Conservation (phyloP, 179 eudicot genomes). For the Spinacia oleracea region DNA sequence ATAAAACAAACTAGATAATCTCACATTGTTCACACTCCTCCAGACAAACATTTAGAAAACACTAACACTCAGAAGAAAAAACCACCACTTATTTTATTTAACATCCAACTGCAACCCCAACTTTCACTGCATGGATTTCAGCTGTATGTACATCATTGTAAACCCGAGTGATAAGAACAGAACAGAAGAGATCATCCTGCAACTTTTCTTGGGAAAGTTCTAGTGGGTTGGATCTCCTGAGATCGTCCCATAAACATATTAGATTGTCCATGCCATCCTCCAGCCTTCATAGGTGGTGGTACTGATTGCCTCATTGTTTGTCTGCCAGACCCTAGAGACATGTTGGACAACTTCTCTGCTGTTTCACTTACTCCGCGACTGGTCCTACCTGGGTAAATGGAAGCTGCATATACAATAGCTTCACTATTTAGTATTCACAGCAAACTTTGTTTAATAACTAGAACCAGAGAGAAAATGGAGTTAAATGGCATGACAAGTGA, state of each 20-base stretch:
- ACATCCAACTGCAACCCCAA: slow-evolving; percentile 3
- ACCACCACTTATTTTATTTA: neutral
- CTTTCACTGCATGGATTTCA: slow-evolving; percentile 3
- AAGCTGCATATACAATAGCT: slow-evolving; percentile 36
- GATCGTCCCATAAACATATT: slow-evolving; percentile 34
- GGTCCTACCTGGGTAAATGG: slow-evolving; percentile 39
- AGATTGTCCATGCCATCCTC: slow-evolving; percentile 42
- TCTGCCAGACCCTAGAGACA: slow-evolving; percentile 55
- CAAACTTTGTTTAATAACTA: neutral
- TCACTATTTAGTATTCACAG: neutral
- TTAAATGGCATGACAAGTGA: neutral
- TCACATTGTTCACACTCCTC: neutral
- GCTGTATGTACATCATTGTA: slow-evolving; percentile 4
- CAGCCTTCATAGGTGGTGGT: slow-evolving; percentile 57
- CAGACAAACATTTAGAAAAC: slow-evolving; percentile 1
- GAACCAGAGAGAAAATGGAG: neutral
- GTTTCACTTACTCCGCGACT: slow-evolving; percentile 60
- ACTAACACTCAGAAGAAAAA: slow-evolving; percentile 20
- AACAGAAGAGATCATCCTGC: slow-evolving; percentile 36
- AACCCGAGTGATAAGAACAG: neutral
- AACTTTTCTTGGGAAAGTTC: slow-evolving; percentile 36
- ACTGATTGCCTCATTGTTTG: slow-evolving; percentile 48
- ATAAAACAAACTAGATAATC: slow-evolving; percentile 5
- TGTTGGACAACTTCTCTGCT: slow-evolving; percentile 66
- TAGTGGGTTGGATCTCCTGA: slow-evolving; percentile 35